Conservation (phyloP, 2,329 filamentous ascomycete species). For the Talaromyces sp. region DNA sequence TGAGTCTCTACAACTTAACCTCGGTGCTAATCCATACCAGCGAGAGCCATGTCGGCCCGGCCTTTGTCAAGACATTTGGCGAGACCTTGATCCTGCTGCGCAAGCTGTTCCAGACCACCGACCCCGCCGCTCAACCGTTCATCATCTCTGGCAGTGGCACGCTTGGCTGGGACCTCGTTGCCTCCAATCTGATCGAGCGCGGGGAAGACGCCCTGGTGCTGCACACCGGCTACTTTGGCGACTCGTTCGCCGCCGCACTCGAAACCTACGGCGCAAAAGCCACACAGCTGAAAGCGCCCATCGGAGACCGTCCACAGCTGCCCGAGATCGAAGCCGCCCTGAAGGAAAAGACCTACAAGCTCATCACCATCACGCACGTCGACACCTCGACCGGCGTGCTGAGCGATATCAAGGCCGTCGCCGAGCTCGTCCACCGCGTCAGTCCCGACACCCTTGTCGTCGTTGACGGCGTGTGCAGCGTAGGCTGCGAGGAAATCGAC, state of each 20-base stretch:
- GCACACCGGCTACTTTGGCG: constrained; percentile 94
- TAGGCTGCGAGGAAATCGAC: constrained; percentile 89
- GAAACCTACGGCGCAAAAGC: constrained; percentile 84
- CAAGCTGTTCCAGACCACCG: constrained; percentile 87
- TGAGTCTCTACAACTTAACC: not conserved
- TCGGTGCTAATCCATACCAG: constrained; percentile 39
- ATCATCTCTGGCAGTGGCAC: constrained; percentile 92
- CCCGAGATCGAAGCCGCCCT: constrained; percentile 83
- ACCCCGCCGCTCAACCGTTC: constrained; percentile 79
- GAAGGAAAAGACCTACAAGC: constrained; percentile 86
- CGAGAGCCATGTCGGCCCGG: constrained; percentile 86
- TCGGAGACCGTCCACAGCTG: constrained; percentile 81
- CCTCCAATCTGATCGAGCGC: constrained; percentile 84
- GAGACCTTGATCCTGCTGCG: constrained; percentile 83
- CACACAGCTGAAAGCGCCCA: constrained; percentile 81
- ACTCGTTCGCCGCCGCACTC: constrained; percentile 89
- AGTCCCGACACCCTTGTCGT: constrained; percentile 87
- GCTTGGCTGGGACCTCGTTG: constrained; percentile 91
- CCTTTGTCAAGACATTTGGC: constrained; percentile 85
- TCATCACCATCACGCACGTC: constrained; percentile 91
- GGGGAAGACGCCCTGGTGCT: constrained; percentile 89
- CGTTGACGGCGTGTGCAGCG: constrained; percentile 95
- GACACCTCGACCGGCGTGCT: constrained; percentile 96
- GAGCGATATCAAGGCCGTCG: constrained; percentile 78
- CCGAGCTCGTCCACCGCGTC: constrained; percentile 75